Conservation (phyloP, 2,329 filamentous ascomycete species). For the Acrodontium crateriforme region DNA sequence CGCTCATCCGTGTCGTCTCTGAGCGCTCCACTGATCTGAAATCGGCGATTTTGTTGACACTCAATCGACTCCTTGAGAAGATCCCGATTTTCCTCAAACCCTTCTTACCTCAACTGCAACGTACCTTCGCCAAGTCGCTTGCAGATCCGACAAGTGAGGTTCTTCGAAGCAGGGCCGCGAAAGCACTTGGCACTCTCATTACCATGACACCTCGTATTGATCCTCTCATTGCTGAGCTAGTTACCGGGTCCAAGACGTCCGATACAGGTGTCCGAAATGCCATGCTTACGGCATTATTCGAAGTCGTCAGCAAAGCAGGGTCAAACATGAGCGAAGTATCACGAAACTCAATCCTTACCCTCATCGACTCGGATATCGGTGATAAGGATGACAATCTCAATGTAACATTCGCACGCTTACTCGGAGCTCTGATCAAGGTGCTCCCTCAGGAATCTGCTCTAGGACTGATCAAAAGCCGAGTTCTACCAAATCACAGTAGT, state of each 20-base stretch:
- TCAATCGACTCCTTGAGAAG: constrained; percentile 93
- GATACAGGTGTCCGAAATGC: constrained; percentile 81
- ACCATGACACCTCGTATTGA: constrained; percentile 91
- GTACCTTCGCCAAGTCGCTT: constrained; percentile 91
- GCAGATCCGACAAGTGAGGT: constrained; percentile 87
- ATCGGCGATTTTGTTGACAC: constrained; percentile 79
- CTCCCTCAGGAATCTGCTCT: constrained; percentile 58
- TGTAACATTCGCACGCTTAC: constrained; percentile 77
- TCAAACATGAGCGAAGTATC: constrained; percentile 89
- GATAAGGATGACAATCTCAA: constrained; percentile 60
- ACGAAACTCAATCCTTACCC: constrained; percentile 65
- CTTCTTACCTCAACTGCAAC: constrained; percentile 89
- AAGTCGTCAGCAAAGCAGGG: constrained; percentile 90
- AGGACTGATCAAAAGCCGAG: constrained; percentile 52
- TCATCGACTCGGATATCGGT: constrained; percentile 69
- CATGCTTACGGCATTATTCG: constrained; percentile 93
- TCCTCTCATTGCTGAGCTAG: constrained; percentile 80
- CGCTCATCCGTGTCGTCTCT: constrained; percentile 92
- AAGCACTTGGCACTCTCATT: constrained; percentile 87
- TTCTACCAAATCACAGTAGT: constrained; percentile 63
- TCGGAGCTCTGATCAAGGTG: constrained; percentile 81
- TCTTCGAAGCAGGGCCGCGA: constrained; percentile 74
- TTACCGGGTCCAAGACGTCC: constrained; percentile 84
- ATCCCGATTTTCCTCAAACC: constrained; percentile 92
- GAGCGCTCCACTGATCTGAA: constrained; percentile 95